phyloP scores from a whole-genome alignment of 306 rosid species.

The Casuarina equisetifolia region DNA sequence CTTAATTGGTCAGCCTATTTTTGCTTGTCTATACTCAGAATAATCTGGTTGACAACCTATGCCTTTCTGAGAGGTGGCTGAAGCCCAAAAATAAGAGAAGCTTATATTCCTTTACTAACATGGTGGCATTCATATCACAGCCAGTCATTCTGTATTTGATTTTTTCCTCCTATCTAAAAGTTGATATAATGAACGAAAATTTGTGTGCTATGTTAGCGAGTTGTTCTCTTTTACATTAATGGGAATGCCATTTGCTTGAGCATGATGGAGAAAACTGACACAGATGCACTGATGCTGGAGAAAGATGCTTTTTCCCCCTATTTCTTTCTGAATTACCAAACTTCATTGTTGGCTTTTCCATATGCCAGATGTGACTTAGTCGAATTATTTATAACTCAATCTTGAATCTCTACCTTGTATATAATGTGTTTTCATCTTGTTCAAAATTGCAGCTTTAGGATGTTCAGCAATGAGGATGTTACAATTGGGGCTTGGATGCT shows the following conservation, averaged over 20 bases:
- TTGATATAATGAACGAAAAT: not conserved
- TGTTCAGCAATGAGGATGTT: slow-evolving; percentile 99
- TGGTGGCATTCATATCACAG: not conserved
- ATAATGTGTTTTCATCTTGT: slow-evolving; percentile 21
- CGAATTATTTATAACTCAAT: not conserved
- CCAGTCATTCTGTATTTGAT: not conserved
- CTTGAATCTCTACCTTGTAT: slow-evolving; percentile 1
- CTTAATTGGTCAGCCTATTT: not conserved
- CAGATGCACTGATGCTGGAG: not conserved
- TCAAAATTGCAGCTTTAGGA: slow-evolving; percentile 70
- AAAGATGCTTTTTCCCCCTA: not conserved
- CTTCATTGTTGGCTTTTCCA: too few species aligned
- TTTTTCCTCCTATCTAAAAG: not conserved
- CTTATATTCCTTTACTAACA: not conserved
- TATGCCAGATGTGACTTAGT: too few species aligned
- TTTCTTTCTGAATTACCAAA: too few species aligned
- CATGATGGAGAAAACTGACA: slow-evolving; percentile 3
- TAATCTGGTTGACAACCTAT: not conserved
- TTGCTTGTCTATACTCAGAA: not conserved
- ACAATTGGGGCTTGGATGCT: slow-evolving; percentile 99
- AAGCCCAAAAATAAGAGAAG: not conserved
- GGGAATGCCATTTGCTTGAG: not conserved
- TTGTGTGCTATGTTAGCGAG: not conserved
- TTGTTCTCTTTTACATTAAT: not conserved
- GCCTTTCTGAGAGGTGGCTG: not conserved